Conservation (phyloP, 1,284 basidiomycete genomes). For the Termitomyces sp. region DNA sequence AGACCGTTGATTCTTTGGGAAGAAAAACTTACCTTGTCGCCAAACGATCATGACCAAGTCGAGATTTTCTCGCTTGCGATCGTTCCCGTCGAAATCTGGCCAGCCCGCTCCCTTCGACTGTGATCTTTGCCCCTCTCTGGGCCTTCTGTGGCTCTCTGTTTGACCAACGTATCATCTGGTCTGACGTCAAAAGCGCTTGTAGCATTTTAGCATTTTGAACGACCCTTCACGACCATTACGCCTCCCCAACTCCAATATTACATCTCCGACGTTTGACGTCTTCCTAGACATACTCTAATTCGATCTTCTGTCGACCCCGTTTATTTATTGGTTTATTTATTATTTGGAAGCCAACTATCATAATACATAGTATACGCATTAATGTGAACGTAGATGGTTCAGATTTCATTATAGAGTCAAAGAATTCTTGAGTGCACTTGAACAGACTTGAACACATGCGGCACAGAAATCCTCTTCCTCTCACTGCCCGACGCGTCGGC, state of each 20-base stretch:
- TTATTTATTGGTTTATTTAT: not conserved
- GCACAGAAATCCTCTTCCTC: no score
- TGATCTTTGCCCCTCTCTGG: not conserved
- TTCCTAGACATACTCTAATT: not conserved
- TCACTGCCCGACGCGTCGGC: not conserved
- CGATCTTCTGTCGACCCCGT: not conserved
- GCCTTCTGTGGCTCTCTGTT: not conserved
- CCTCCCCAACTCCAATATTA: not conserved
- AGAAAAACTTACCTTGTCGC: slow-evolving; percentile 7
- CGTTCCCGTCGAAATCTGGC: not conserved
- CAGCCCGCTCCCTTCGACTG: not conserved
- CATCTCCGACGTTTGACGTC: not conserved
- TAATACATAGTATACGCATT: not conserved
- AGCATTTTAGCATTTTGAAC: not conserved
- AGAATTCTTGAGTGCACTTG: no score
- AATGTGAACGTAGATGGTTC: no score
- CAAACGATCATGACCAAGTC: not conserved
- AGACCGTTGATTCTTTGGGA: not conserved
- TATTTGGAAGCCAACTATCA: not conserved
- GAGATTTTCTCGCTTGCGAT: not conserved
- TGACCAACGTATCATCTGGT: not conserved
- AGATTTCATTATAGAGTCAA: not conserved
- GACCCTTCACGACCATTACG: not conserved
- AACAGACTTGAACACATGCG: no score
- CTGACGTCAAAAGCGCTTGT: not conserved